A percentile compares a stretch with the other conserved stretches of the same genome.
phyloP scores from a whole-genome alignment of 441 rosid species.

The Sinapis alba region DNA sequence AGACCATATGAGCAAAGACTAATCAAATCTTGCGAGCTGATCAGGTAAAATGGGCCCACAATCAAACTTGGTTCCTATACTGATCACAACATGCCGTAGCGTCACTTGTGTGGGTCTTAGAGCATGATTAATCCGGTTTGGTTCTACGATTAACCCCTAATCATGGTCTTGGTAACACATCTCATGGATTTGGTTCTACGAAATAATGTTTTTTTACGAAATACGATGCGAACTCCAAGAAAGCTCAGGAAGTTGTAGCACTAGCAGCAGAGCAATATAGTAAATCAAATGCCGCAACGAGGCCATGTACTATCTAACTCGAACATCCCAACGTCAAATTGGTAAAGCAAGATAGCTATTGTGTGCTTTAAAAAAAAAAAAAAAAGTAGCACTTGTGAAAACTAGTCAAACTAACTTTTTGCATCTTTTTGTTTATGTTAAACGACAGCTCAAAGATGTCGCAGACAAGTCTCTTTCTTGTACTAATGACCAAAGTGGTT shows the following conservation, averaged over 20 bases:
- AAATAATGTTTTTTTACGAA: neutral
- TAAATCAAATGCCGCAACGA: neutral
- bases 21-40: neutral
- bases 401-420: too few relatives aligned
- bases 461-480: neutral
- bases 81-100: neutral
- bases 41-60: neutral
- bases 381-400: too few relatives aligned
- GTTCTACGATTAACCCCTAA: too few relatives aligned
- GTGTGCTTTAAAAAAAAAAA: too few relatives aligned
- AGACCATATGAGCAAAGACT: neutral
- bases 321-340: neutral
- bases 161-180: too few relatives aligned
- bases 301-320: neutral
- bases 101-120: too few relatives aligned
- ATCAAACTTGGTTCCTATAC: neutral
- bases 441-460: too few relatives aligned
- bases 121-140: too few relatives aligned
- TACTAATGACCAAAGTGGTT: neutral
- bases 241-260: constrained; percentile 10
- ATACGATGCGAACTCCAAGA: neutral
- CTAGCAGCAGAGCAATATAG: neutral
- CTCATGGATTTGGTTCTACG: neutral
- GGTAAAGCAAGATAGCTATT: neutral
- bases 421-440: neutral